Evolutionary conservation across 176 grass and related monocot species (phyloP).

Genomic region (Guadua angustifolia): DNA sequence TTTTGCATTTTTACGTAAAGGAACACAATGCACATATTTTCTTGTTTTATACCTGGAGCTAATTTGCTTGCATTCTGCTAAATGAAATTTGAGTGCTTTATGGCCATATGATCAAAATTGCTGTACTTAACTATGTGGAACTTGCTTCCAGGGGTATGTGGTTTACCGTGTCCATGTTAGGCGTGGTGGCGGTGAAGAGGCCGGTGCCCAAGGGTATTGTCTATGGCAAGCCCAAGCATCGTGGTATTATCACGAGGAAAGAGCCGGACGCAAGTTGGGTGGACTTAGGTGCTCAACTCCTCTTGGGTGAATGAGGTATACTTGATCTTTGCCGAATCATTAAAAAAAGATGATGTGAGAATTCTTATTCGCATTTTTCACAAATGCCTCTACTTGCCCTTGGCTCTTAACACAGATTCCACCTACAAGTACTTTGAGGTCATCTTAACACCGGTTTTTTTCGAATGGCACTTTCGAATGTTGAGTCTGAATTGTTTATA

Average conservation of each 20-base stretch:
- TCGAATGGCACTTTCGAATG: too few species aligned
- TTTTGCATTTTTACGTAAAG: neutral
- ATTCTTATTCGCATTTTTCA: neutral
- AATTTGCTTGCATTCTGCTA: neutral
- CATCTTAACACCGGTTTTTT: too few species aligned
- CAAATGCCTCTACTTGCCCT: neutral
- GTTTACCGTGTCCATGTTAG: constrained; percentile 64
- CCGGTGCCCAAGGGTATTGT: constrained; percentile 83
- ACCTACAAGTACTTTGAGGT: constrained; percentile 77
- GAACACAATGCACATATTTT: neutral
- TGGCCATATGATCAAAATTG: neutral
- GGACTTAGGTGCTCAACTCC: constrained; percentile 91
- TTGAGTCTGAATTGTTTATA: too few species aligned
- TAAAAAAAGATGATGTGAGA: too few species aligned
- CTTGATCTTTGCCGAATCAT: neutral
- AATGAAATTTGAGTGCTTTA: neutral
- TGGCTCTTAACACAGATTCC: constrained; percentile 36
- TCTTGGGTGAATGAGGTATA: constrained; percentile 92
- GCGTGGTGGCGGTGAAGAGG: constrained; percentile 89
- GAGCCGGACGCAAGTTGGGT: constrained; percentile 78
- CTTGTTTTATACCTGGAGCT: neutral
- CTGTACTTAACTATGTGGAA: neutral
- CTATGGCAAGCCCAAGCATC: constrained; percentile 91
- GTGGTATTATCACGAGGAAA: constrained; percentile 92
- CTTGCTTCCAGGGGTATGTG: constrained; percentile 53